Conservation (phyloP, 176 grass and related monocot genomes). For the Cenchrus fungigraminus region DNA sequence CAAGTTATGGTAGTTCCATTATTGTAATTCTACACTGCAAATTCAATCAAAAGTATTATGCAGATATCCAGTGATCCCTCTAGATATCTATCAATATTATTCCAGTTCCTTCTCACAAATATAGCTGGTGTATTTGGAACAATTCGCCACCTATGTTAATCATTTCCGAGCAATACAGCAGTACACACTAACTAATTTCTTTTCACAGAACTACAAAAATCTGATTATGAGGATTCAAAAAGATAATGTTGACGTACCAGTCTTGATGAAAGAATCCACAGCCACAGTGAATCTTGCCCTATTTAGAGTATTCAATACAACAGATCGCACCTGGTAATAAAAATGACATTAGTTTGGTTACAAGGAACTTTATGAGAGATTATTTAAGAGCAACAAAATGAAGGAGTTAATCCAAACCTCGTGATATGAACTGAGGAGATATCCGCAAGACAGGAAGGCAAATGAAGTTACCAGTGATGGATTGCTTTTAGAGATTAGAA, state of each 20-base stretch:
- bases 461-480: slow-evolving; percentile 92
- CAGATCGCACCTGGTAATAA: slow-evolving; percentile 83
- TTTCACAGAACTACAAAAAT: slow-evolving; percentile 2
- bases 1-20: slow-evolving; percentile 11
- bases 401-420: slow-evolving; percentile 66
- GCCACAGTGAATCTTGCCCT: slow-evolving; percentile 93
- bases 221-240: background rate
- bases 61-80: background rate
- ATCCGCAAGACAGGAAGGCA: slow-evolving; percentile 85
- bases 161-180: background rate
- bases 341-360: slow-evolving; percentile 35
- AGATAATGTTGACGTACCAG: slow-evolving; percentile 58
- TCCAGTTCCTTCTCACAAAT: slow-evolving; percentile 24
- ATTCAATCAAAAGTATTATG: background rate
- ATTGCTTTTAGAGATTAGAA: slow-evolving; percentile 96
- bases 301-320: slow-evolving; percentile 97
- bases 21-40: slow-evolving; percentile 4
- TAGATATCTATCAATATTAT: background rate
- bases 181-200: background rate
- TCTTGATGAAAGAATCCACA: slow-evolving; percentile 98
- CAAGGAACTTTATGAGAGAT: slow-evolving; percentile 1
- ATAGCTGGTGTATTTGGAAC: slow-evolving; percentile 19
- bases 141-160: background rate
- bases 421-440: slow-evolving; percentile 91
- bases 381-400: slow-evolving; percentile 12